Percentiles rank a stretch among this genome's conserved stretches.
These are phyloP conservation scores for Stephanodiscus minutulus DNA, from an alignment of 108 stramenopile genomes.

Conservation along the genomic window DNA sequence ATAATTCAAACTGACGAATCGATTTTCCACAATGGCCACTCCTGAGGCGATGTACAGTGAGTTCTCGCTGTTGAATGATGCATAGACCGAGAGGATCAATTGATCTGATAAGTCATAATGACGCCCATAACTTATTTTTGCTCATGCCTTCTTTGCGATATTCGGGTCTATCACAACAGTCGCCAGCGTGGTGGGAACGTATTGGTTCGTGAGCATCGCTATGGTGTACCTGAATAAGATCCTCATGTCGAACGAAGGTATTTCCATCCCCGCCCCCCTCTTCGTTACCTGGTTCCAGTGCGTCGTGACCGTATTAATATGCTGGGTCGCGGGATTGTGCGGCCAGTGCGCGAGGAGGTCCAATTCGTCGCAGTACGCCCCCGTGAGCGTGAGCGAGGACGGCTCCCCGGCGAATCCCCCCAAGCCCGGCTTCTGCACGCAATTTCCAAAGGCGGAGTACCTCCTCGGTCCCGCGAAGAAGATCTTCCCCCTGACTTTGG, in stretches of 20 bases:
- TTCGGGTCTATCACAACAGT: too few species aligned
- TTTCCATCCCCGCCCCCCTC: slow-evolving; percentile 89
- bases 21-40: slow-evolving; percentile 17
- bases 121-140: too few species aligned
- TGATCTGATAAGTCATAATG: too few species aligned
- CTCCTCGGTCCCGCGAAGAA: slow-evolving; percentile 46
- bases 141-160: too few species aligned
- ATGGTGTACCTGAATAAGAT: slow-evolving; percentile 96
- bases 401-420: slow-evolving; percentile 7
- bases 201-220: slow-evolving; percentile 75
- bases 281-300: slow-evolving; percentile 97
- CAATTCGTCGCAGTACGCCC: slow-evolving; percentile 32
- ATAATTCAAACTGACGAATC: too few species aligned
- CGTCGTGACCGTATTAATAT: slow-evolving; percentile 84
- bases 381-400: slow-evolving; percentile 14
- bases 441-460: slow-evolving; percentile 90
- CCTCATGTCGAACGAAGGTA: slow-evolving; percentile 77
- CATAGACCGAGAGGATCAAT: too few species aligned
- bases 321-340: slow-evolving; percentile 75
- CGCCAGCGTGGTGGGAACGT: slow-evolving; percentile 62
- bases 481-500: slow-evolving; percentile 76
- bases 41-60: slow-evolving; percentile 38
- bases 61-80: too few species aligned
- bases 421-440: slow-evolving; percentile 72
- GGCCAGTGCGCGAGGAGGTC: slow-evolving; percentile 49